Percentiles rank a stretch among this genome's conserved stretches.
Conservation (phyloP, 2,329 filamentous ascomycete genomes). For the Colletotrichum trifolii region DNA sequence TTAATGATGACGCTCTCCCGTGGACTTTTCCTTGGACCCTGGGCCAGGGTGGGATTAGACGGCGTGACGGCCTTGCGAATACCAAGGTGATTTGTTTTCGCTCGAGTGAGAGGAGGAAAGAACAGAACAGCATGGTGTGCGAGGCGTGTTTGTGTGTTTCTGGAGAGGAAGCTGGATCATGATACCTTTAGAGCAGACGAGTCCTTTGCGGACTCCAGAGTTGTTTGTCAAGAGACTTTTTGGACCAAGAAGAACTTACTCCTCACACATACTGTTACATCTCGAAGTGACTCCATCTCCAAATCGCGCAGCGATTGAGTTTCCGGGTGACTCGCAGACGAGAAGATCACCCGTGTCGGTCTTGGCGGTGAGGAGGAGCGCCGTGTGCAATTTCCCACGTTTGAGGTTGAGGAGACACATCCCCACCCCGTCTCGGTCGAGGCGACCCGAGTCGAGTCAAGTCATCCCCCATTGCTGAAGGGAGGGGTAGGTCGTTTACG, state of each 20-base stretch:
- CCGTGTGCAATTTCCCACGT: slow-evolving; percentile 19
- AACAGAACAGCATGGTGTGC: not conserved
- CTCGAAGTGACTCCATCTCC: slow-evolving; percentile 1
- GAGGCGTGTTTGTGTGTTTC: not conserved
- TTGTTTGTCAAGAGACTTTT: slow-evolving; percentile 16
- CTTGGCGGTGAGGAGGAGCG: not conserved
- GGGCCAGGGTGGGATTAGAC: slow-evolving; percentile 7
- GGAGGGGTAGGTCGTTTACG: too few relatives aligned
- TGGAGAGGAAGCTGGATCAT: slow-evolving; percentile 14
- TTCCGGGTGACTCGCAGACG: not conserved
- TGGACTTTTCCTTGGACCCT: slow-evolving; percentile 6
- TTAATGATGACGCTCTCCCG: slow-evolving; percentile 31
- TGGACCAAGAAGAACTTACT: not conserved
- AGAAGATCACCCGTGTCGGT: not conserved
- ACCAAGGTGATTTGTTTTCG: slow-evolving; percentile 8
- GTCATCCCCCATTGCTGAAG: too few relatives aligned
- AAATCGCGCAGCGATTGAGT: not conserved
- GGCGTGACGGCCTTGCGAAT: slow-evolving; percentile 23
- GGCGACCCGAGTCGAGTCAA: too few relatives aligned
- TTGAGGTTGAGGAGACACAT: slow-evolving; percentile 21
- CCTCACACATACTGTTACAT: not conserved
- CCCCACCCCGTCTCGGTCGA: not conserved
- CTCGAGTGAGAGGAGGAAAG: slow-evolving; percentile 6
- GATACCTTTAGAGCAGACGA: slow-evolving; percentile 23
- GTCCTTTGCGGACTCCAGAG: slow-evolving; percentile 9